Evolutionary conservation across 2,329 filamentous ascomycete genomes (phyloP), one percentile per base, ranked within the genome.

Genomic region (Claviceps monticola): DNA sequence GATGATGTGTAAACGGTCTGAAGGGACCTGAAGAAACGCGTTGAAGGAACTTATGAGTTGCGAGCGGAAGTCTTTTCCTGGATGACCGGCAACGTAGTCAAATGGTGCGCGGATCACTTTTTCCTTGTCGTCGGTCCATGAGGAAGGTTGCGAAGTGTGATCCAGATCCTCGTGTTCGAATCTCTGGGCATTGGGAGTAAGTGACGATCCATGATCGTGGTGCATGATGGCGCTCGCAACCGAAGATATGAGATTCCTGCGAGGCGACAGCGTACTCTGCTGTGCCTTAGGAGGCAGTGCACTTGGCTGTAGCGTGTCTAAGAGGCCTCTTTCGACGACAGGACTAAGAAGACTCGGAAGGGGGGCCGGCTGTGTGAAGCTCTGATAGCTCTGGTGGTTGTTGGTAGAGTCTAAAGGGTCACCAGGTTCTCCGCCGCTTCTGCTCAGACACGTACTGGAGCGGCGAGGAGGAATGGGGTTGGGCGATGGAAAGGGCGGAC

Each of bases 1-100:
- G 61, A 94, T 91, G 54, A 89, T 74, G 43, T 79, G 77, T 52
- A 94, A 74, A 58, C 79, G 81, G 54, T 80, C 75, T 8, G 74
- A 65, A 0, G 88, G 87, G 19, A 94, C 86, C 52, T 85, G 74
- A 16, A 94, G 72, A 83, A 84, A 90, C 49, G 76, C 75, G 63
- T 94, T 88, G 73, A 94, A 94, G 44, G 87, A 84, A 44, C 75
- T 78, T 61, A 94, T 88, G 60, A 91, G 74, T 68, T 87, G 83
- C 46, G 83, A 78, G 57, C 89, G 82, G 62, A 95, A 86, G 66
- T 93, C 86, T 68, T 94, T 93, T 57, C 88, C 88, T 0, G 87
- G 86, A 56, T 89, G 83, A 45, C 79, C 78, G 60, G 82, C 78
- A 55, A 93, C 75, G 66, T 95, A 94, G 62, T 91, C 83, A 61